phyloP scores from a whole-genome alignment of 2,329 filamentous ascomycete species.

The Colletotrichum tamarilloi region DNA sequence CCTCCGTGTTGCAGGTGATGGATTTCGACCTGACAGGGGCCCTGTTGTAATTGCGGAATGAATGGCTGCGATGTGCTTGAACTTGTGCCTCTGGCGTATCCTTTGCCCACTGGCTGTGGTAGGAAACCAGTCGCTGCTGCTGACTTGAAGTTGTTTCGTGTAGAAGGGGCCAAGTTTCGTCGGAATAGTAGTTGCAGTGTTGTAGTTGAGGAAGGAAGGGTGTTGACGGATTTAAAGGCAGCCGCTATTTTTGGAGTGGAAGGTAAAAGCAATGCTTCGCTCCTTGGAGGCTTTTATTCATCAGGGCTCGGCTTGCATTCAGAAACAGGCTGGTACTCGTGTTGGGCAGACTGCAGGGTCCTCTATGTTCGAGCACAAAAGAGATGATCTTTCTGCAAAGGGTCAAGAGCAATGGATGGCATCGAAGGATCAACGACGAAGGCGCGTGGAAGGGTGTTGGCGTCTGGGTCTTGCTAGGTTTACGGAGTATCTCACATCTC shows the following conservation, averaged over 20 bases:
- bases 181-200: background rate
- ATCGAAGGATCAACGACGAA: slow-evolving; percentile 5
- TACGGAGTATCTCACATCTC: background rate
- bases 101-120: background rate
- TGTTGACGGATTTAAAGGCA: background rate
- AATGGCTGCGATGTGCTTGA: background rate
- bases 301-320: background rate
- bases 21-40: background rate
- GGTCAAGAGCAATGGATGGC: background rate
- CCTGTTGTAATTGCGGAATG: slow-evolving; percentile 2
- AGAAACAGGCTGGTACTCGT: background rate
- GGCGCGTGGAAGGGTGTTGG: background rate
- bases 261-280: background rate
- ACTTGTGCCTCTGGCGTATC: background rate
- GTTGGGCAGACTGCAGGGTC: background rate
- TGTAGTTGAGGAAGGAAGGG: background rate
- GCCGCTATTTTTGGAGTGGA: background rate
- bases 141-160: background rate
- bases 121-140: background rate
- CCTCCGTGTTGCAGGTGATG: slow-evolving; percentile 9
- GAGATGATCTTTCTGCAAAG: background rate
- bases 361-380: too few relatives aligned
- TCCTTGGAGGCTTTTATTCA: background rate
- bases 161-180: background rate
- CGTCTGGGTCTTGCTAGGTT: background rate